Evolutionary conservation across 345 rosid genomes (phyloP), one percentile per base, ranked within the genome.

Genomic region (Brassica napus): DNA sequence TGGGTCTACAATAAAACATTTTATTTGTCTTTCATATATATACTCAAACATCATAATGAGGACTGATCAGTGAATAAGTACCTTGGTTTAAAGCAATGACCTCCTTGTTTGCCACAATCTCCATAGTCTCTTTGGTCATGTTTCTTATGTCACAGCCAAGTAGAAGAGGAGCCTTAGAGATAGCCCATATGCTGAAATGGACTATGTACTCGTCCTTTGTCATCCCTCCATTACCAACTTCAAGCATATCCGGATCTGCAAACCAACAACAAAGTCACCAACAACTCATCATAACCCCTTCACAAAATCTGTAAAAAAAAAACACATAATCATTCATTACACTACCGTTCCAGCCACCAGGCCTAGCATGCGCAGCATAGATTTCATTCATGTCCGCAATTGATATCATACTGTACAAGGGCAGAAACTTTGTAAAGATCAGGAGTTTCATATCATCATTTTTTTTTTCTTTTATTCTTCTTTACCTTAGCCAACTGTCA

Each of bases 161-260:
- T 57, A 94, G 86, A 16, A 94, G 89, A 1, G 95, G 91, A 67
- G 94, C 98, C 97, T 93, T 93, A 69, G 99, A 90, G 78, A 93
- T 90, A 58, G 96, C 94, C 98, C 99, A 95, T 58, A 95, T 80
- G 82, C 97, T 95, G 73, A 90, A 93, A 83, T 93, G 98, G 59
- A 88, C 98, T 52, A 83, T 84, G 77, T 95, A 95, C 76, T 95
- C 99, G 26, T 88, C 82, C 71, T 84, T 86, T 0, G 90, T 89
- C 98, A 95, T 93, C 74, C 99, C 97, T 79, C 99, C 98, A 81
- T 95, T 95, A 2, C 98, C 99, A 4, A 95, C 90, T 85, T 95
- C 99, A 68, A 95, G 97, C 99, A 95, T 95, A 85, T 95, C 99
- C 63, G 99, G 97, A 77, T 95, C 99, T 94, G 78, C 59, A 71